Percentiles rank a stretch among this genome's conserved stretches.
Conservation (phyloP, 2,329 filamentous ascomycete species). For the Beauveria caledonica region DNA sequence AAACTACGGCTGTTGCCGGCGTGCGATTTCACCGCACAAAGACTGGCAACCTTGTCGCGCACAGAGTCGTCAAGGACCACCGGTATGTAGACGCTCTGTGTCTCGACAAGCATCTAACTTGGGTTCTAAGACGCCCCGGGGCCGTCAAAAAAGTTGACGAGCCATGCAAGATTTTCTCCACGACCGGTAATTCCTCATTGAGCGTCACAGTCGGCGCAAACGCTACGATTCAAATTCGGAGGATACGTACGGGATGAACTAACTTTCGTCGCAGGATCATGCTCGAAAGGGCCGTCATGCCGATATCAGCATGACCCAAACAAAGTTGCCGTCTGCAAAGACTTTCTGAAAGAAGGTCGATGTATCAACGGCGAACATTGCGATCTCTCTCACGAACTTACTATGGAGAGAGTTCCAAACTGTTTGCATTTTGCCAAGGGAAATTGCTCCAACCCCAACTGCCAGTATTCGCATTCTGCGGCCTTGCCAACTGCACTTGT, state of each 20-base stretch:
- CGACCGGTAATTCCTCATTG: conserved; percentile 55
- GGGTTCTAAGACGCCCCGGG: conserved; percentile 36
- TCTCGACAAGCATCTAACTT: conserved; percentile 29
- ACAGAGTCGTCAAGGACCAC: conserved; percentile 65
- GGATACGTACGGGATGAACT: conserved; percentile 27
- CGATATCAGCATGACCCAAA: conserved; percentile 74
- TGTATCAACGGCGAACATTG: conserved; percentile 73
- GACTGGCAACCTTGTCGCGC: conserved; percentile 75
- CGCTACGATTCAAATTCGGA: conserved; percentile 12
- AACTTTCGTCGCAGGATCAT: conserved; percentile 60
- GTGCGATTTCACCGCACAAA: conserved; percentile 81
- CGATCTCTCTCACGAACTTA: conserved; percentile 83
- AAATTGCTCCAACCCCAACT: conserved; percentile 79
- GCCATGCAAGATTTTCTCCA: conserved; percentile 64
- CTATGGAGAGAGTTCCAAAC: conserved; percentile 73
- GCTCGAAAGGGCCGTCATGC: conserved; percentile 72
- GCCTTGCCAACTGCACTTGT: conserved; percentile 70
- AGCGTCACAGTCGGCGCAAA: background rate
- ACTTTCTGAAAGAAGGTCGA: conserved; percentile 69
- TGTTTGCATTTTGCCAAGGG: conserved; percentile 88
- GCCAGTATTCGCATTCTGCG: conserved; percentile 78
- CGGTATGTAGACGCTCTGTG: conserved; percentile 47
- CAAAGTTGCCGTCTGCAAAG: conserved; percentile 86
- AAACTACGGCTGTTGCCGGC: conserved; percentile 62
- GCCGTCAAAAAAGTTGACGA: conserved; percentile 60